phyloP scores from a whole-genome alignment of 75 land plant species.

The Gnetum montanum region DNA sequence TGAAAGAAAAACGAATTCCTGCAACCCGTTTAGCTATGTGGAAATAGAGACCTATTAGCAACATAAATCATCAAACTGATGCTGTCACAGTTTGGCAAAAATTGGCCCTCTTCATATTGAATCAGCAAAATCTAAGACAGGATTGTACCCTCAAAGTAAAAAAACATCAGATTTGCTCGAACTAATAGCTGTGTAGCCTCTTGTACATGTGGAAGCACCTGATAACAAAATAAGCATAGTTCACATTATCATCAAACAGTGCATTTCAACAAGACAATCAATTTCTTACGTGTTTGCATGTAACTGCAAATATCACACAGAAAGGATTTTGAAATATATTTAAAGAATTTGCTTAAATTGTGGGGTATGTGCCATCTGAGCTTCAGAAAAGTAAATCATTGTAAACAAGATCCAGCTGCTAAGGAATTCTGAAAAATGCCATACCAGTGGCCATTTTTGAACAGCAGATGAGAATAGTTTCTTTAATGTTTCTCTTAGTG shows the following conservation, averaged over 20 bases:
- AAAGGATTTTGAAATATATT: too few species aligned
- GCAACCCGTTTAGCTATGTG: conserved; percentile 90
- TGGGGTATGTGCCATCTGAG: too few species aligned
- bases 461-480: conserved; percentile 38
- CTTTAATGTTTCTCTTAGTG: conserved; percentile 22
- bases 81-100: neutral
- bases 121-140: too few species aligned
- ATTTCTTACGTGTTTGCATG: too few species aligned
- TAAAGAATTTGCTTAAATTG: too few species aligned
- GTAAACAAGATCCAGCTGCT: too few species aligned
- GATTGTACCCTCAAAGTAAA: conserved; percentile 94
- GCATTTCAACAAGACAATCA: too few species aligned
- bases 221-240: neutral
- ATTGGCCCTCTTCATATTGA: too few species aligned
- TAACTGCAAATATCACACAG: too few species aligned
- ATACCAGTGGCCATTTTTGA: conserved; percentile 76
- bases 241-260: too few species aligned
- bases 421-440: neutral
- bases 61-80: neutral
- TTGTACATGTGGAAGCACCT: conserved; percentile 78
- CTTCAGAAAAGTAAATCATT: too few species aligned
- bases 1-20: conserved; percentile 83
- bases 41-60: conserved; percentile 74
- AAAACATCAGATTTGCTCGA: conserved; percentile 91
- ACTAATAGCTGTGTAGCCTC: conserved; percentile 58